A percentile compares a stretch with the other conserved stretches of the same genome.
These are phyloP conservation scores for Rhynchospora breviuscula DNA, from an alignment of 176 grass and related monocot genomes.

Conservation along the genomic window DNA sequence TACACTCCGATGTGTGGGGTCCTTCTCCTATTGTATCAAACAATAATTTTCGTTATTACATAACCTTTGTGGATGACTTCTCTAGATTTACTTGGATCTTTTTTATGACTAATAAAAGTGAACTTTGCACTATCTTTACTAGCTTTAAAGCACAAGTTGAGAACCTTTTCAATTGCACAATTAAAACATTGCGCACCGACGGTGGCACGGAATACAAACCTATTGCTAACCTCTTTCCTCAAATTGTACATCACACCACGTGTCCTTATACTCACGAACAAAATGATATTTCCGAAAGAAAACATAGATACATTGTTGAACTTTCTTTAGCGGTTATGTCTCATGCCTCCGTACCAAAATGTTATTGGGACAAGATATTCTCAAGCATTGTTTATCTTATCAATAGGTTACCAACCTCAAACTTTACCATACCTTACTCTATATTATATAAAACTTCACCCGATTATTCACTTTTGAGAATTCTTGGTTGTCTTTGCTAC, in stretches of 20 bases:
- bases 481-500: too few relatives aligned
- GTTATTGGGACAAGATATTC: background rate
- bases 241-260: background rate
- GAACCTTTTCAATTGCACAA: background rate
- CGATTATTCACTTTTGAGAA: too few relatives aligned
- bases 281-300: background rate
- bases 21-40: too few relatives aligned
- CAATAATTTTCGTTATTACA: background rate
- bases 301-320: background rate
- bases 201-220: background rate
- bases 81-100: background rate
- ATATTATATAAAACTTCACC: too few relatives aligned
- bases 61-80: background rate
- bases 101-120: background rate
- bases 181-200: background rate
- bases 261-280: background rate
- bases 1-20: too few relatives aligned
- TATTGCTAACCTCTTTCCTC: background rate
- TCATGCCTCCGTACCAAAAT: background rate
- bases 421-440: too few relatives aligned
- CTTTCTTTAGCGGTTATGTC: background rate
- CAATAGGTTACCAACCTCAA: too few relatives aligned
- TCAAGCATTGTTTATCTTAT: background rate
- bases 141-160: background rate
- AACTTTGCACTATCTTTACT: background rate